Percentiles rank a stretch among this genome's conserved stretches.
Conservation (phyloP, 495 filamentous ascomycete genomes). For the Penicillium ochrochloron region DNA sequence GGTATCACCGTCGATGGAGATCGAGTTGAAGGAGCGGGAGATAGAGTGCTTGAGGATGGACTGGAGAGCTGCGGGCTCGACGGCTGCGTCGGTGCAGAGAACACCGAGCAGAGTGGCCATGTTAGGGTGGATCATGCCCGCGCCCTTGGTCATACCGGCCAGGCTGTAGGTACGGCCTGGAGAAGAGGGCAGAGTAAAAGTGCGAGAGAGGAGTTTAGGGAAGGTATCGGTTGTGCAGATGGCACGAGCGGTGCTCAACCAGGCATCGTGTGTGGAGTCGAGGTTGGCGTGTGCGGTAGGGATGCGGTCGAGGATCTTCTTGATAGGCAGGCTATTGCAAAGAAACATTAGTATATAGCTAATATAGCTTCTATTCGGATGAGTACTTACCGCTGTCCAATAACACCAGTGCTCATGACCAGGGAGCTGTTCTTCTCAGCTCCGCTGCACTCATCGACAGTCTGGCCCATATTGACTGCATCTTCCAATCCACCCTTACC, state of each 20-base stretch:
- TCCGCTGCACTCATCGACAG: slow-evolving; percentile 71
- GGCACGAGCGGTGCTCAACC: slow-evolving; percentile 83
- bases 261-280: slow-evolving; percentile 77
- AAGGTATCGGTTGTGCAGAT: slow-evolving; percentile 99
- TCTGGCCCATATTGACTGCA: slow-evolving; percentile 78
- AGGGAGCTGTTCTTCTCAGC: slow-evolving; percentile 71
- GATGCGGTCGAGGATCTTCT: slow-evolving; percentile 84
- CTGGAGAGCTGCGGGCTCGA: slow-evolving; percentile 69
- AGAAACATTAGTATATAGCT: not conserved
- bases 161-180: slow-evolving; percentile 74
- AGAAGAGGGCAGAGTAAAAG: slow-evolving; percentile 84
- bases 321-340: slow-evolving; percentile 72
- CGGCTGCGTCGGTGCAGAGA: slow-evolving; percentile 89
- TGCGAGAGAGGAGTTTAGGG: slow-evolving; percentile 87
- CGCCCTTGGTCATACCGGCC: slow-evolving; percentile 96
- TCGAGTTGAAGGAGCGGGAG: slow-evolving; percentile 91
- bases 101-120: slow-evolving; percentile 97
- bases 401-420: slow-evolving; percentile 98
- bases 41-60: slow-evolving; percentile 74
- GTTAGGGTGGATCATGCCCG: slow-evolving; percentile 99
- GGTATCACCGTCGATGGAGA: slow-evolving; percentile 95
- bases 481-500: slow-evolving; percentile 90
- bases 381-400: slow-evolving; percentile 76
- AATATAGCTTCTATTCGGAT: not conserved
- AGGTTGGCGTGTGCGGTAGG: slow-evolving; percentile 73